These are phyloP conservation scores for Coemansia sp. DNA, from an alignment of 192 early-diverging fungal genomes.

Conservation along the genomic window DNA sequence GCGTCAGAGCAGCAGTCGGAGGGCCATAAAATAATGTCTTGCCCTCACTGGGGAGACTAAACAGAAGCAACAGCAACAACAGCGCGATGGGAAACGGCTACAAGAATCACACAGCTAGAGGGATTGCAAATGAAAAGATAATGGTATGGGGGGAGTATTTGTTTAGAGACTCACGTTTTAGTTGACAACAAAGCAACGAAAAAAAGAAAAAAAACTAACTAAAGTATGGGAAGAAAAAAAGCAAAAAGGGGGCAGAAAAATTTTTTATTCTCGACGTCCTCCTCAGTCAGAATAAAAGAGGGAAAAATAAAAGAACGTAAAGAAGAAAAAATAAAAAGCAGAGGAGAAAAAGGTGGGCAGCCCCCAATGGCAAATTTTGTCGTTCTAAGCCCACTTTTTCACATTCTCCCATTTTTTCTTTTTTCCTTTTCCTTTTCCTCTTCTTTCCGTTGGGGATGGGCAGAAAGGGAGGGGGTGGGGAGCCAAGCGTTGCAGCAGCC, in stretches of 20 bases:
- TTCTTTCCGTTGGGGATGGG: conserved; percentile 19
- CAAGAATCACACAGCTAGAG: too few relatives aligned
- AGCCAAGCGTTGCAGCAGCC: neutral
- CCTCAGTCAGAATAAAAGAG: conserved; percentile 16
- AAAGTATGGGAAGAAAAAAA: conserved; percentile 14
- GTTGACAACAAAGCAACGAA: conserved; percentile 17
- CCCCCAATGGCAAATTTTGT: conserved; percentile 16
- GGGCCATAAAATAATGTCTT: neutral
- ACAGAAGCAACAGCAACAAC: neutral
- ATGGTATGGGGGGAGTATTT: neutral
- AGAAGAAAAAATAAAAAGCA: conserved; percentile 38
- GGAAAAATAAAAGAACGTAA: conserved; percentile 25
- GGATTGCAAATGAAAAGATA: neutral
- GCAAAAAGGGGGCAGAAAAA: conserved; percentile 11
- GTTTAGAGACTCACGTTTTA: conserved; percentile 12
- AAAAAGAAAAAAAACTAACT: conserved; percentile 8
- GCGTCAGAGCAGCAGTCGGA: neutral
- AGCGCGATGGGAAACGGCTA: neutral
- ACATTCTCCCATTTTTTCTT: neutral
- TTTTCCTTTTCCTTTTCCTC: conserved; percentile 1
- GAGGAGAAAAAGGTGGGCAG: conserved; percentile 49
- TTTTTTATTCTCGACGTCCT: conserved; percentile 12
- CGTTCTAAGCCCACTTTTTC: conserved; percentile 12
- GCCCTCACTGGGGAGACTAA: conserved; percentile 1
- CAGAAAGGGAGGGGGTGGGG: neutral